Conservation (phyloP, 2,329 filamentous ascomycete genomes). For the Hypoxylon sp. region DNA sequence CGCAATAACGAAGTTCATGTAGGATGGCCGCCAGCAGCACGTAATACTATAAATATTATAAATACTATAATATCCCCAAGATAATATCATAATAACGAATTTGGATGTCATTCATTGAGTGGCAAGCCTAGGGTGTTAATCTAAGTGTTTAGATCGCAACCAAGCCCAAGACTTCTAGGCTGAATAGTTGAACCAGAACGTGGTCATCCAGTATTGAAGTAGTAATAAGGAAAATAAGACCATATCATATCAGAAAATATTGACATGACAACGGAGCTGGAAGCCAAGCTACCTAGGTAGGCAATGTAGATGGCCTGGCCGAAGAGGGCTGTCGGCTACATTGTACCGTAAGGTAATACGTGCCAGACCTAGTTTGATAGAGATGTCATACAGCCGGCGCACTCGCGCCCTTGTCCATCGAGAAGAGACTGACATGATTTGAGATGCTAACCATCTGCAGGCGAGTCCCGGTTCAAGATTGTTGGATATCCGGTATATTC, state of each 20-base stretch:
- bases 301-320: slow-evolving; percentile 34
- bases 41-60: slow-evolving; percentile 37
- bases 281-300: slow-evolving; percentile 26
- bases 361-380: slow-evolving; percentile 34
- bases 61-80: slow-evolving; percentile 19
- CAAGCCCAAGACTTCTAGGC: slow-evolving; percentile 32
- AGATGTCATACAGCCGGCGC: slow-evolving; percentile 31
- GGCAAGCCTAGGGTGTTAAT: slow-evolving; percentile 28
- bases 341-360: slow-evolving; percentile 29
- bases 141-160: slow-evolving; percentile 29
- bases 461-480: slow-evolving; percentile 43
- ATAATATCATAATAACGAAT: slow-evolving; percentile 15
- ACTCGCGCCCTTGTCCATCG: slow-evolving; percentile 21
- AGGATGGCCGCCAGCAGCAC: slow-evolving; percentile 17
- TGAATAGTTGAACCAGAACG: slow-evolving; percentile 27
- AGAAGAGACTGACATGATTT: slow-evolving; percentile 29
- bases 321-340: slow-evolving; percentile 33
- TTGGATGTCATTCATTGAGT: slow-evolving; percentile 17
- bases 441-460: slow-evolving; percentile 31
- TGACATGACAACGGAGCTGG: slow-evolving; percentile 19
- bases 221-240: slow-evolving; percentile 31
- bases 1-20: slow-evolving; percentile 19
- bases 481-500: slow-evolving; percentile 42
- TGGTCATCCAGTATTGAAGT: slow-evolving; percentile 35
- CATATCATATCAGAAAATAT: slow-evolving; percentile 23